phyloP scores from a whole-genome alignment of 306 rosid species.

The Vigna hirtella region DNA sequence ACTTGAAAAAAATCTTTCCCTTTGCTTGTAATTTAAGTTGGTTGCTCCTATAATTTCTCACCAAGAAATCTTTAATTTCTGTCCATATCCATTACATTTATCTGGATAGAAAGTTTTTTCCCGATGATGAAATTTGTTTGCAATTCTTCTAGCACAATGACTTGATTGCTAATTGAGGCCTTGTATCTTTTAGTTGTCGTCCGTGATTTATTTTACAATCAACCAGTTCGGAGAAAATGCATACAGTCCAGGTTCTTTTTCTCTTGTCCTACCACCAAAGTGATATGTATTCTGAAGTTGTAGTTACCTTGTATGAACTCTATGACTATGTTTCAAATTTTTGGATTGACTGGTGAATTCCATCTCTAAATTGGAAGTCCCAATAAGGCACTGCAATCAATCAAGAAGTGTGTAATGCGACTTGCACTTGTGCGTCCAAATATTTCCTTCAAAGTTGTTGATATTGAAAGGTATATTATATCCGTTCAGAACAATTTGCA shows the following conservation, averaged over 20 bases:
- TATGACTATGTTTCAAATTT: slow-evolving; percentile 38
- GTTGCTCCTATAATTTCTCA: slow-evolving; percentile 33
- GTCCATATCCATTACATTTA: slow-evolving; percentile 22
- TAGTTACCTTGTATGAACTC: slow-evolving; percentile 45
- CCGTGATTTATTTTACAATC: slow-evolving; percentile 94
- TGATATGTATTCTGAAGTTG: slow-evolving; percentile 40
- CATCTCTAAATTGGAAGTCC: slow-evolving; percentile 64
- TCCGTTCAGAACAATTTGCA: slow-evolving; percentile 40
- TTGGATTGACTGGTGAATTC: slow-evolving; percentile 55
- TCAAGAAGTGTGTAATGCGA: slow-evolving; percentile 75
- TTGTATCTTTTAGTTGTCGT: slow-evolving; percentile 65
- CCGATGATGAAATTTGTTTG: slow-evolving; percentile 30
- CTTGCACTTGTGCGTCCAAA: slow-evolving; percentile 72
- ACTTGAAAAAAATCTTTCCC: neutral
- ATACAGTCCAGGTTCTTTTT: slow-evolving; percentile 80
- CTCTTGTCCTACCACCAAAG: slow-evolving; percentile 11
- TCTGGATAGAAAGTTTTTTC: slow-evolving; percentile 32
- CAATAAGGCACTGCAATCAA: slow-evolving; percentile 81
- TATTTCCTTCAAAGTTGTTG: slow-evolving; percentile 72
- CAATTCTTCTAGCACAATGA: slow-evolving; percentile 8
- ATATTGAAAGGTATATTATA: slow-evolving; percentile 73
- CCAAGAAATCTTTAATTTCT: slow-evolving; percentile 19
- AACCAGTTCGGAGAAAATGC: slow-evolving; percentile 91
- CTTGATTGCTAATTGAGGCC: slow-evolving; percentile 38
- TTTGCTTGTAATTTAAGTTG: slow-evolving; percentile 35